These are phyloP conservation scores for Apiotrichum laibachii DNA, from an alignment of 1,284 basidiomycete genomes.

Conservation along the genomic window DNA sequence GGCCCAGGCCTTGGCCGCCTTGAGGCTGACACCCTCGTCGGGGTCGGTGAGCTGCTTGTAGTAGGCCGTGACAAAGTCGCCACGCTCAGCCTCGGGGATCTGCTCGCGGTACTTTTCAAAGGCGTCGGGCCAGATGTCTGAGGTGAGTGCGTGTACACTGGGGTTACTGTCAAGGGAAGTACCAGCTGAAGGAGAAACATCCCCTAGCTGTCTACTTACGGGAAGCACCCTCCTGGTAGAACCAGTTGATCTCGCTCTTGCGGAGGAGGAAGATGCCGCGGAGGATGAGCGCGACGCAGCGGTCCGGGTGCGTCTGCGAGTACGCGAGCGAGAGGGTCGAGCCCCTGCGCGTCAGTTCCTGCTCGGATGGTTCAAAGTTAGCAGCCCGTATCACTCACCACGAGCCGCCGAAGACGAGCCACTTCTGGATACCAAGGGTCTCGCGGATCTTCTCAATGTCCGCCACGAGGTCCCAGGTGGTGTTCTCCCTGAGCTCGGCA, in stretches of 20 bases:
- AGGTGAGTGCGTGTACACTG: constrained; percentile 7
- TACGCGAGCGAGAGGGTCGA: constrained; percentile 87
- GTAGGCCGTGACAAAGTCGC: constrained; percentile 72
- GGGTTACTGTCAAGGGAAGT: not conserved
- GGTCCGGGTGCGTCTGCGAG: constrained; percentile 77
- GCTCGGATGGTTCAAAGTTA: not conserved
- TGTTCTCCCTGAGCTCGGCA: constrained; percentile 79
- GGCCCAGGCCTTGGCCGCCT: constrained; percentile 69
- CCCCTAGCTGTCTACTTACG: constrained; percentile 38
- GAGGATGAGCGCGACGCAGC: constrained; percentile 75
- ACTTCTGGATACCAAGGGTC: constrained; percentile 71
- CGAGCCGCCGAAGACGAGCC: constrained; percentile 89
- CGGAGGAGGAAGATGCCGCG: constrained; percentile 87
- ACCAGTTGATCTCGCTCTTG: constrained; percentile 81
- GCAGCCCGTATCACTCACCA: constrained; percentile 59
- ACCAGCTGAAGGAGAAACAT: not conserved
- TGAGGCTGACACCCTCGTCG: constrained; percentile 58
- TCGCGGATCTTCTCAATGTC: constrained; percentile 81
- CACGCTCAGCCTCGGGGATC: constrained; percentile 74
- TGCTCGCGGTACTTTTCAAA: constrained; percentile 78
- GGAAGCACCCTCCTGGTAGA: constrained; percentile 67
- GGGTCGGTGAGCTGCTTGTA: constrained; percentile 75
- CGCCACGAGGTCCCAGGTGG: constrained; percentile 89
- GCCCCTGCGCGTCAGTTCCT: constrained; percentile 57
- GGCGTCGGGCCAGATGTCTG: constrained; percentile 74